Conservation (phyloP, 495 filamentous ascomycete genomes). For the Trichocladium uniseriatum region DNA sequence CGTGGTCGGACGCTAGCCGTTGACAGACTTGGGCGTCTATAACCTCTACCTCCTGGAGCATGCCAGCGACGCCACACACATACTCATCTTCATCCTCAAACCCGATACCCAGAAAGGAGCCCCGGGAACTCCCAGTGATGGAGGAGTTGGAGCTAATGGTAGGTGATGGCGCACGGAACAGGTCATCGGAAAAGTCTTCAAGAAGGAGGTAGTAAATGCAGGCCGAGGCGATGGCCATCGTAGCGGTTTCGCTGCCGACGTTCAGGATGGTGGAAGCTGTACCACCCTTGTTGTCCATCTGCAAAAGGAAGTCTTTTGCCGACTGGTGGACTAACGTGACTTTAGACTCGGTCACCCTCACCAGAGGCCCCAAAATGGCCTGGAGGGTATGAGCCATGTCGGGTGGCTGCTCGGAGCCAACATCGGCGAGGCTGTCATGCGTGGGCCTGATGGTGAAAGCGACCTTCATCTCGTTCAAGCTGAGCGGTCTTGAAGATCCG, state of each 20-base stretch:
- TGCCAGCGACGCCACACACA: neutral
- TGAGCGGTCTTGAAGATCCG: constrained; percentile 11
- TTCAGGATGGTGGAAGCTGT: constrained; percentile 1
- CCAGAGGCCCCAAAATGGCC: constrained; percentile 12
- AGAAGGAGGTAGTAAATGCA: constrained; percentile 17
- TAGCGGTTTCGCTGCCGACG: neutral
- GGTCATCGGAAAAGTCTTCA: constrained; percentile 13
- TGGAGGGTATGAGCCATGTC: constrained; percentile 13
- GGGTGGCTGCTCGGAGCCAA: constrained; percentile 6
- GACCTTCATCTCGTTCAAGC: constrained; percentile 15
- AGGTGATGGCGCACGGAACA: neutral
- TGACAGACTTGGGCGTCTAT: constrained; percentile 3
- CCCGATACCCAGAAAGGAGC: neutral
- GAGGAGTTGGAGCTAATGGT: neutral
- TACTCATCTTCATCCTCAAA: neutral
- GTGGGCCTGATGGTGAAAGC: constrained; percentile 7
- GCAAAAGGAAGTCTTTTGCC: constrained; percentile 16
- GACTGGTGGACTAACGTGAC: constrained; percentile 20
- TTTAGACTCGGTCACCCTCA: constrained; percentile 12
- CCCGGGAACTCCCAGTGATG: neutral
- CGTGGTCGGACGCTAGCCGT: neutral
- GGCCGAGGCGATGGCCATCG: constrained; percentile 2
- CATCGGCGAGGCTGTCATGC: neutral
- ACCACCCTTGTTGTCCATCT: neutral
- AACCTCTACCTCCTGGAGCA: neutral